phyloP scores from a whole-genome alignment of 1,284 basidiomycete genomes.

The Takashimella koratensis region DNA sequence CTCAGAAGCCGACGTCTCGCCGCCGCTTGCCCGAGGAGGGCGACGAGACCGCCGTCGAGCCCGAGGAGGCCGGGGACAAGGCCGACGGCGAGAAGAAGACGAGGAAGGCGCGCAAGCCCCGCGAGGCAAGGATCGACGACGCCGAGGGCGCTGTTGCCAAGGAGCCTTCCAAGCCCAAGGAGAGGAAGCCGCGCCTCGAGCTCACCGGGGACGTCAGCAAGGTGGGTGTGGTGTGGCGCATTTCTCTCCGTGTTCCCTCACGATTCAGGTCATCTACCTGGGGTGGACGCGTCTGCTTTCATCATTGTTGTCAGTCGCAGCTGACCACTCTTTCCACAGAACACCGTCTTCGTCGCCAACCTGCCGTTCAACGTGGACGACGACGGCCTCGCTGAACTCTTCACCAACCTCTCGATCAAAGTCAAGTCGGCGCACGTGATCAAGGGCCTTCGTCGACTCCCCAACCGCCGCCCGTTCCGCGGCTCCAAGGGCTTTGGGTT shows the following conservation, averaged over 20 bases:
- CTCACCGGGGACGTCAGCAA: slow-evolving; percentile 61
- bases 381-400: slow-evolving; percentile 66
- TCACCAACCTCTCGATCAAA: slow-evolving; percentile 73
- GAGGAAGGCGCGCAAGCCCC: slow-evolving; percentile 23
- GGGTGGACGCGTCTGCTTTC: too few relatives aligned
- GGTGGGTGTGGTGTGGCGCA: slow-evolving; percentile 27
- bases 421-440: slow-evolving; percentile 83
- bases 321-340: slow-evolving; percentile 56
- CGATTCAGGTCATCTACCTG: too few relatives aligned
- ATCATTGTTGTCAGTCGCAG: not conserved
- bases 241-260: slow-evolving; percentile 52
- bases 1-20: slow-evolving; percentile 12
- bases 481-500: slow-evolving; percentile 88
- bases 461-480: slow-evolving; percentile 51
- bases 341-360: slow-evolving; percentile 88
- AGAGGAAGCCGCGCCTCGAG: slow-evolving; percentile 43
- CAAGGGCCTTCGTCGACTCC: slow-evolving; percentile 58
- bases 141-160: slow-evolving; percentile 22
- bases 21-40: slow-evolving; percentile 45
- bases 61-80: slow-evolving; percentile 19
- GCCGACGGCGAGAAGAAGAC: slow-evolving; percentile 16
- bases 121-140: slow-evolving; percentile 29
- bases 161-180: slow-evolving; percentile 36
- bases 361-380: slow-evolving; percentile 88
- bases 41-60: slow-evolving; percentile 28